Base-by-base conservation (phyloP, 768 basidiomycete species). In the Dioszegia crocea region DNA sequence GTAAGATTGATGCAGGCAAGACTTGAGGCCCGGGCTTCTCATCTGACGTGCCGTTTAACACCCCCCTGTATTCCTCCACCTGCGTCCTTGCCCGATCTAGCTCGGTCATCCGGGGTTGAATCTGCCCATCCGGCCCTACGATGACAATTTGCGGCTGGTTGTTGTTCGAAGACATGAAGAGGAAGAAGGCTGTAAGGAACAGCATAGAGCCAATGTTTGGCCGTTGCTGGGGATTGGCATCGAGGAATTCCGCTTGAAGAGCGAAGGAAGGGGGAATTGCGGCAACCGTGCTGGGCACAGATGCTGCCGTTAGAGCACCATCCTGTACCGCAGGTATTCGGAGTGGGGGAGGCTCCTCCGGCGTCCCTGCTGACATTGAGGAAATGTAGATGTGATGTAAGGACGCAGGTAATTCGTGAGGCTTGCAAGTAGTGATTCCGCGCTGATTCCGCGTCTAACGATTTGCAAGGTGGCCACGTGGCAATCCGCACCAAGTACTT, bases 111-210 rank as follows among this genome's bases (percentile, higher is more conserved):
- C 64, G 41, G 4, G 39, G 54, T 47, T 48, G 39, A 39, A 73
- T 43, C 54, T 73, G 53, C 16, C 71, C 71, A 53, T 73, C 66
- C 4, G 64, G 64, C 8, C 64, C 69, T 10, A 73, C 47, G 11
- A 71, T 57, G 10, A 54, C 57, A 30, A 55, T 59, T 26, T 57
- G 50, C 6, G 62, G 57, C 12, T 41, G 48, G 40, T 65, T 65
- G 36, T 70, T 70, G 1, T 59, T 62, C 12, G 69, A 68, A 3
- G 66, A 69, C 67, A 75, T 74, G 59, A 77, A 68, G 62, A 75
- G 75, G 70, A 76, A 76, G 64, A 75, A 73, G 44, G 74, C 71
- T 0, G 74, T 72, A 45, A 77, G 55, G 62, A 77, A 71, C 44
- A 77, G 61, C 64, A 77, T 63, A 5, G 68, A 69, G 9, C 66